Conservation (phyloP, 2,329 filamentous ascomycete genomes). For the Paracoccidioides brasiliensis region DNA sequence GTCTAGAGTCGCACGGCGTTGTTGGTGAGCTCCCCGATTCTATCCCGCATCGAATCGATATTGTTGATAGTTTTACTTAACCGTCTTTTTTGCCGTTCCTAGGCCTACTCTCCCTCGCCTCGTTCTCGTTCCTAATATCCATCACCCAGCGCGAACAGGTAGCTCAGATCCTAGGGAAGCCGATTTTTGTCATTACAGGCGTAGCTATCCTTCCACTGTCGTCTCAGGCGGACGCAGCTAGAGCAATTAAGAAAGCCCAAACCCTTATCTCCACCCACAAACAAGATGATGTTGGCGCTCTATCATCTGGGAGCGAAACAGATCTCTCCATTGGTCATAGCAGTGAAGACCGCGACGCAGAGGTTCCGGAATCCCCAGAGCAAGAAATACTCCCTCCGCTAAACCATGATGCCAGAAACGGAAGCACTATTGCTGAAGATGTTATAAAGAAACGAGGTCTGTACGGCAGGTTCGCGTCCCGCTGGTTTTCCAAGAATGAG, state of each 20-base stretch:
- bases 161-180: constrained; percentile 67
- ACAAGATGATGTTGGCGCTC: constrained; percentile 27
- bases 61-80: background rate
- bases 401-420: constrained; percentile 29
- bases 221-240: constrained; percentile 59
- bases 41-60: background rate
- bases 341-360: constrained; percentile 8
- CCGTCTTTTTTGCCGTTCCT: constrained; percentile 4
- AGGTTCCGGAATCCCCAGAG: constrained; percentile 18
- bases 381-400: constrained; percentile 16
- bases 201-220: constrained; percentile 81
- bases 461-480: constrained; percentile 78
- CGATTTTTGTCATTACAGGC: constrained; percentile 77
- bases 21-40: constrained; percentile 36
- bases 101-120: constrained; percentile 78
- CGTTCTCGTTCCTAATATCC: constrained; percentile 68
- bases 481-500: constrained; percentile 79
- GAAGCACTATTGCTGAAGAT: constrained; percentile 63
- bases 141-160: constrained; percentile 81
- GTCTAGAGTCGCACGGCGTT: constrained; percentile 40
- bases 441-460: constrained; percentile 71
- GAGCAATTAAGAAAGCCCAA: constrained; percentile 44
- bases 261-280: constrained; percentile 2
- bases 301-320: constrained; percentile 11
- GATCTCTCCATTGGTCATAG: constrained; percentile 6